phyloP scores from a whole-genome alignment of 805 yeast species.

The Suhomyces sp. region DNA sequence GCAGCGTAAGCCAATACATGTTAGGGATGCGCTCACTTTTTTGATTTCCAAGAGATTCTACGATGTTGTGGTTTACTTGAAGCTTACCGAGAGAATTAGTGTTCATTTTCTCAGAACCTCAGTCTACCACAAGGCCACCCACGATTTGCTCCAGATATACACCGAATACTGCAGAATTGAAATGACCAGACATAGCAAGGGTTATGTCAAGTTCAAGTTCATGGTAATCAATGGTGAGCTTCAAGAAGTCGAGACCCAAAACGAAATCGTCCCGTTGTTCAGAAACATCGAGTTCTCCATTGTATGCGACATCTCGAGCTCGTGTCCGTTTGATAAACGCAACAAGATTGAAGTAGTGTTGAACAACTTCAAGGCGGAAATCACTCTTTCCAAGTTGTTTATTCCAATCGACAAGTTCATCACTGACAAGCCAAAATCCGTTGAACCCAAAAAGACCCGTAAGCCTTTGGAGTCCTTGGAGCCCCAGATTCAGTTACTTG shows the following conservation, averaged over 20 bases:
- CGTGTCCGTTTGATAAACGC: conserved; percentile 9
- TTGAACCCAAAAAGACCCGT: not conserved
- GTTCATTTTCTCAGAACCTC: conserved; percentile 21
- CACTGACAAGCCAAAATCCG: not conserved
- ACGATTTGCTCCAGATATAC: conserved; percentile 6
- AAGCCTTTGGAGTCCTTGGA: not conserved
- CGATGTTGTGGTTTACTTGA: conserved; percentile 17
- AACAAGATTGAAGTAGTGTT: conserved; percentile 11
- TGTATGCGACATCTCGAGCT: conserved; percentile 18
- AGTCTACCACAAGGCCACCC: conserved; percentile 8
- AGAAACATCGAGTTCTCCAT: conserved; percentile 24
- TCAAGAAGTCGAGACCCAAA: conserved; percentile 9
- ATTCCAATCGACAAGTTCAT: conserved; percentile 7
- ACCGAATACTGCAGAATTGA: not conserved
- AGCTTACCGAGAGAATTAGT: conserved; percentile 23
- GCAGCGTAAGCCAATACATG: not conserved
- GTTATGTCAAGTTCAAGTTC: conserved; percentile 13
- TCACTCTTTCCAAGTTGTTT: conserved; percentile 9
- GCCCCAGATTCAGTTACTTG: not conserved
- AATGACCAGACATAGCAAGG: conserved; percentile 1
- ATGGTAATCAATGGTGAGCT: conserved; percentile 22
- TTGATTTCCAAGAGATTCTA: conserved; percentile 17
- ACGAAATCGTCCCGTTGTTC: conserved; percentile 18
- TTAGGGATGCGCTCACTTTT: not conserved
- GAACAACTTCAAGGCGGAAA: conserved; percentile 12